Percentiles rank a stretch among this genome's conserved stretches.
These are phyloP conservation scores for Chaetomidium leptoderma DNA, from an alignment of 495 filamentous ascomycete genomes.

Conservation along the genomic window DNA sequence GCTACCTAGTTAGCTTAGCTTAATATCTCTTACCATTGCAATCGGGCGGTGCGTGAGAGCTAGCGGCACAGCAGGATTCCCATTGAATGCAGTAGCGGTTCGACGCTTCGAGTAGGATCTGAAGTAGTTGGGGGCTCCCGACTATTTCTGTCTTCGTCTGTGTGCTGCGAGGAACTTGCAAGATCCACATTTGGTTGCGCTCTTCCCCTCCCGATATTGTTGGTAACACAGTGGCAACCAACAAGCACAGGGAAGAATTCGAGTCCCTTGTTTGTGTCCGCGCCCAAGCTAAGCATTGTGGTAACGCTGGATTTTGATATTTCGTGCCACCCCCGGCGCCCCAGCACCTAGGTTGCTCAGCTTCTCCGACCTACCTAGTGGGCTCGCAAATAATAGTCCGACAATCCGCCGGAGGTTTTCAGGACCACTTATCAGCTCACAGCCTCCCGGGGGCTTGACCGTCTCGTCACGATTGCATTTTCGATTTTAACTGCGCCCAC, in stretches of 20 bases:
- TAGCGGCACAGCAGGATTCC: neutral
- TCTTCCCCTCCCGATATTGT: no score
- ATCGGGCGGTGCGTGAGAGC: neutral
- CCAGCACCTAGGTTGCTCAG: neutral
- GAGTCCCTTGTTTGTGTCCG: no score
- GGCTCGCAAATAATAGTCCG: constrained; percentile 4
- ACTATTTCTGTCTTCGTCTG: no score
- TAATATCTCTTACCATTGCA: neutral
- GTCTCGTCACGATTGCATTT: no score
- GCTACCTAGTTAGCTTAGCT: constrained; percentile 2
- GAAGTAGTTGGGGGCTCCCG: no score
- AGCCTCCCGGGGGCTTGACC: neutral
- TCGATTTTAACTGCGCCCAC: no score
- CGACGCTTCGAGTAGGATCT: no score
- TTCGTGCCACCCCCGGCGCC: neutral
- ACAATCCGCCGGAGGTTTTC: neutral
- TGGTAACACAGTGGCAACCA: no score
- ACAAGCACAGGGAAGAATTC: no score
- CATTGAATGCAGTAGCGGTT: neutral
- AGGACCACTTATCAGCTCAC: constrained; percentile 3
- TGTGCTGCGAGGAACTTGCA: no score
- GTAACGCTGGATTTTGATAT: neutral
- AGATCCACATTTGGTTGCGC: no score
- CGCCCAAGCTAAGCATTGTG: no score
- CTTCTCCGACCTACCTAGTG: neutral